Conservation (phyloP, 805 yeast species). For the Spathaspora arborariae region DNA sequence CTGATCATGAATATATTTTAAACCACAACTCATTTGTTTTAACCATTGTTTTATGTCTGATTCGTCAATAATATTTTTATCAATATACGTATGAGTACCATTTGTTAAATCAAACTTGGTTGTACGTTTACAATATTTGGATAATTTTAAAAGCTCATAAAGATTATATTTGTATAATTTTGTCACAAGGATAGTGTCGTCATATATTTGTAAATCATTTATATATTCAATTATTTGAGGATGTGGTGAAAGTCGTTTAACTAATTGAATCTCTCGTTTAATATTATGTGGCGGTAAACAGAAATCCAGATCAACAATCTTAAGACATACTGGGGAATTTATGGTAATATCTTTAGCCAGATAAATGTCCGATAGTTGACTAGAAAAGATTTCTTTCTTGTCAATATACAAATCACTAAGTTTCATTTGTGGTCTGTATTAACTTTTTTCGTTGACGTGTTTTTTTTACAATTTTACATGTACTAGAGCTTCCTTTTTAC, state of each 20-base stretch:
- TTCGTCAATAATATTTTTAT: conserved; percentile 4
- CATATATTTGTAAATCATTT: conserved; percentile 19
- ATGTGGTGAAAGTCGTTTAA: conserved; percentile 16
- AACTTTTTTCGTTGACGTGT: neutral
- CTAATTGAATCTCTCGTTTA: conserved; percentile 25
- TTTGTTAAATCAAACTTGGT: conserved; percentile 22
- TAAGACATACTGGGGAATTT: conserved; percentile 24
- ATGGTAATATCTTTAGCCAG: conserved; percentile 14
- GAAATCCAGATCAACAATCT: conserved; percentile 37
- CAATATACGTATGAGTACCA: conserved; percentile 6
- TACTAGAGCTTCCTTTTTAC: neutral
- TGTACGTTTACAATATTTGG: conserved; percentile 15
- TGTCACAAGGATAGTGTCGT: conserved; percentile 33
- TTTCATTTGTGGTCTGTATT: neutral
- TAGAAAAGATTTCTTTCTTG: conserved; percentile 23
- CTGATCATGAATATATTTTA: conserved; percentile 25
- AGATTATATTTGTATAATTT: conserved; percentile 26
- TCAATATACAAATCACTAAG: conserved; percentile 13
- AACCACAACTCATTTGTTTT: conserved; percentile 16
- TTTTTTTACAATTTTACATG: neutral
- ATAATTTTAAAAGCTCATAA: conserved; percentile 15
- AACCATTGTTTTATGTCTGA: conserved; percentile 2
- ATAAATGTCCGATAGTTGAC: conserved; percentile 34
- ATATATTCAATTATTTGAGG: conserved; percentile 15
- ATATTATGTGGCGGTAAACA: conserved; percentile 34